Base-by-base conservation (phyloP, 2,329 filamentous ascomycete genomes). In the Dactylonectria estremocensis region DNA sequence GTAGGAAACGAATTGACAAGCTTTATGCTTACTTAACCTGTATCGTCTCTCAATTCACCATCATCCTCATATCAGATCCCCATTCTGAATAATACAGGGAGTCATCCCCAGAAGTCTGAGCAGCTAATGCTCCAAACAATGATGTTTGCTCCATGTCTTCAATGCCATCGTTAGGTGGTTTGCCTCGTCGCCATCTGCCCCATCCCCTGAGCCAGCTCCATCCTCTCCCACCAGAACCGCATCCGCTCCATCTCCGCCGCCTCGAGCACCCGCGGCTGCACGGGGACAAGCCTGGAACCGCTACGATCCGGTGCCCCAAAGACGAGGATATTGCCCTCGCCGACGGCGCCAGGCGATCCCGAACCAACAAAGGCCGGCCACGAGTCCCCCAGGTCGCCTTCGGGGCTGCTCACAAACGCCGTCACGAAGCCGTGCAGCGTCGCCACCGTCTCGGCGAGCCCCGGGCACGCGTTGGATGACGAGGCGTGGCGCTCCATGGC, bases 191-290 rank as follows among this genome's bases (percentile, higher is more conserved):
- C n/a, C 13, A 45, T 61, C 52, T 65, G 66, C 13, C 74, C 71
- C 69, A 69, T 73, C 18, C 74, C 77, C 67, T 78, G 72, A 37
- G 77, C 77, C 62, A 78, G 53, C 50, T 72, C 69, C 75, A 86
- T 84, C 67, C 85, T 84, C 13, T 82, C 81, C 87, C 88, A 91
- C 90, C 90, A 92, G 76, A 89, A 92, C 13, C 80, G 77, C 72
- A 87, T 90, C 73, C 88, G 84, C 57, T 82, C 77, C 60, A 78
- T 79, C 67, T 88, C 86, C 66, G 81, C 80, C 4, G 75, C 77
- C 22, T 81, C 87, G 79, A 84, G 76, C 62, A 57, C 78, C 69
- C 81, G 77, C 61, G 85, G 78, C 61, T 83, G 75, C 0, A 84
- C 86, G 1, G 85, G 49, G n/a, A 20, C 80, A 3, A 80, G 75